Evolutionary conservation across 129 eudicot species (phyloP), one percentile per base, ranked within the genome.

Genomic region (Flaveria linearis): DNA sequence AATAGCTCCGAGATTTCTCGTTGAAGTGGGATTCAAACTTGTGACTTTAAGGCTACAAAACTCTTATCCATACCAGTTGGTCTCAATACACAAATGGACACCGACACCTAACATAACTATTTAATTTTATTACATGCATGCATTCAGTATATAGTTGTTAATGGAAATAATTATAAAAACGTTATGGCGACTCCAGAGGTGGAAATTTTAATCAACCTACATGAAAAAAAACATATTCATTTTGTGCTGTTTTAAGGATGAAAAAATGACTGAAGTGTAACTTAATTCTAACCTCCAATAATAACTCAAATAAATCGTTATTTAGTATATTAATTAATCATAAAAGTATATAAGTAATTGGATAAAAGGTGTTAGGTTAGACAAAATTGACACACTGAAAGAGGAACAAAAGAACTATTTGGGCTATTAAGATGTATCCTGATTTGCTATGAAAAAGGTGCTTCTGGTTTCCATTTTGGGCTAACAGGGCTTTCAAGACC

Each of bases 381-480:
- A 28, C 39, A 60, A 60, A 25, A 23, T 25, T 23, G 7, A 60
- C 66, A 60, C 66, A 60, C n/a, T 12, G 17, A 53, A 52, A 1
- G 75, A 77, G 67, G 68, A 53, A 53, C 5, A 50, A 46, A 22
- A 76, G 56, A 76, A 8, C 47, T 26, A 65, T 3, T 47, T 18
- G 62, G 30, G 23, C 51, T 33, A 36, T 20, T 20, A 20, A 20
- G 2, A 51, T 36, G 30, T 71, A 67, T 74, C 80, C 80, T 67
- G 80, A 80, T 80, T 80, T 80, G 80, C 70, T 76, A 80, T 56
- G 53, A 75, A 80, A 74, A 52, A 43, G 71, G 80, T 64, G 71
- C 6, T 45, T 7, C 75, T 74, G 71, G 79, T 80, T 80, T 80
- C 84, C 46, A 74, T 67, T 80, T 80, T 75, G 64, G 80, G 84